Evolutionary conservation across 768 basidiomycete species (phyloP).

Genomic region (Phaffia australis): DNA sequence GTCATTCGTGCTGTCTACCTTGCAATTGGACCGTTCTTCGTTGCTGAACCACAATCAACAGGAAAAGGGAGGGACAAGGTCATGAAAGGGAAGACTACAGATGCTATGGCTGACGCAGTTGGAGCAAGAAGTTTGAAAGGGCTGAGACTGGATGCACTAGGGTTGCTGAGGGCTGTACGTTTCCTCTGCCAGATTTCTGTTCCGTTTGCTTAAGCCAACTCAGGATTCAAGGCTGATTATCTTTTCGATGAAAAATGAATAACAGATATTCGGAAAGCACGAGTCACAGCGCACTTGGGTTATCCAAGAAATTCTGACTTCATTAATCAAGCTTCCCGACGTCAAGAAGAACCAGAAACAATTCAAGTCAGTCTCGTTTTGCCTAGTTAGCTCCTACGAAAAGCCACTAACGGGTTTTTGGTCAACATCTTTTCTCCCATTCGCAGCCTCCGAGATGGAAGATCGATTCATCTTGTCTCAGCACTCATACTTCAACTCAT

Average conservation of each 20-base stretch:
- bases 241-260: neutral
- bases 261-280: conserved; percentile 79
- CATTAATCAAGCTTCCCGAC: conserved; percentile 78
- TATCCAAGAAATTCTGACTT: conserved; percentile 88
- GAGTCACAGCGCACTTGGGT: conserved; percentile 90
- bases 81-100: conserved; percentile 43
- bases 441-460: conserved; percentile 73
- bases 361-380: conserved; percentile 54
- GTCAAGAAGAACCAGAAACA: conserved; percentile 81
- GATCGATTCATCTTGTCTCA: conserved; percentile 83
- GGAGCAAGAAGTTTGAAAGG: conserved; percentile 17
- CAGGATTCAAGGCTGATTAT: neutral
- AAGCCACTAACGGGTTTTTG: neutral
- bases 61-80: conserved; percentile 44
- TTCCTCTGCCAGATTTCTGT: too few relatives aligned
- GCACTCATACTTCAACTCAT: conserved; percentile 90
- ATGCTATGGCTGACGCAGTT: neutral
- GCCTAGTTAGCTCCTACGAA: neutral
- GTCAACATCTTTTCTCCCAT: neutral
- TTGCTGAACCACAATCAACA: conserved; percentile 49
- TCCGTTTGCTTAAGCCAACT: neutral
- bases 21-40: conserved; percentile 86
- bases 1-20: conserved; percentile 90
- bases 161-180: conserved; percentile 16
- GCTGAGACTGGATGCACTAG: conserved; percentile 20